Evolutionary conservation across 2,329 filamentous ascomycete species (phyloP), one percentile per base, ranked within the genome.

Genomic region (Fusarium paranaense): DNA sequence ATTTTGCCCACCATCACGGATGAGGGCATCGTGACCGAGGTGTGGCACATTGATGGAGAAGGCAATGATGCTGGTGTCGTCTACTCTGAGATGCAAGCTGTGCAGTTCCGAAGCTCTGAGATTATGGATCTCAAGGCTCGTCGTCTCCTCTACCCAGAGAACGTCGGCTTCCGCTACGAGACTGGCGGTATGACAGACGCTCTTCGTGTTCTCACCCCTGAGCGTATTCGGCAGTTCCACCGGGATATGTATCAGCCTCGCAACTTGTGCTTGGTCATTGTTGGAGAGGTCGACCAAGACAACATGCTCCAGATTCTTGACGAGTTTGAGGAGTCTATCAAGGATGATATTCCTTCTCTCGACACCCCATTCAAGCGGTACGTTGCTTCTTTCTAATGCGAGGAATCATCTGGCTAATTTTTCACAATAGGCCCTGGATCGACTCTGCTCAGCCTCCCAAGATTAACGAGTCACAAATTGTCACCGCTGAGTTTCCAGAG

Each of bases 111-210:
- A 62, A 92, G 93, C 74, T 87, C 88, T 9, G 95, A 98, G 81
- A 90, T 98, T 67, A 98, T 98, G 90, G 94, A 98, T 73, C 87
- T 98, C 66, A 90, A 90, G 73, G 92, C 94, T 62, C 92, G 94
- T 45, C 91, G 94, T 3, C 86, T 97, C 52, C 86, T 98, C 38
- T 99, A 98, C 78, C 95, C 95, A 0, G 91, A 97, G 81, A 93
- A 94, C 56, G 91, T 97, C 64, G 97, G 97, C 4, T 99, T 98
- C 81, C 92, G 96, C 67, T 98, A 98, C 77, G 97, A 99, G 84
- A 99, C 97, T n/a, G 97, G 97, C 14, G 97, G 97, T 16, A 95
- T 98, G 92, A 97, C 97, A 86, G 94, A 98, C 78, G 93, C 95
- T 37, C 87, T 99, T 59, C 92, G 97, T 47, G 91, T 95, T 4